These are phyloP conservation scores for Atkinsonella hypoxylon DNA, from an alignment of 2,329 filamentous ascomycete genomes.

Conservation along the genomic window DNA sequence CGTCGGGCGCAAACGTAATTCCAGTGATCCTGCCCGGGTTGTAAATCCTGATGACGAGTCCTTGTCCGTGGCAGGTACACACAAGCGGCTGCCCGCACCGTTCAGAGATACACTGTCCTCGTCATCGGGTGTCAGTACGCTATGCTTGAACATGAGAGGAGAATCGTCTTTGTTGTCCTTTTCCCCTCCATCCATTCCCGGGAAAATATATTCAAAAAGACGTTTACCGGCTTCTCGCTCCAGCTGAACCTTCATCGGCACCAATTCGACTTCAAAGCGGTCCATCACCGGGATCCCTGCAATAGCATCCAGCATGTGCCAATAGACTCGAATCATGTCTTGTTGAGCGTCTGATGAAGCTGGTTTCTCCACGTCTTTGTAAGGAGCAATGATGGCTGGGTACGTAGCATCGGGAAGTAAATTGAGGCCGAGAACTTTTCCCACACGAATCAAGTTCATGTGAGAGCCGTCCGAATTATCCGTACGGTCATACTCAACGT, in stretches of 20 bases:
- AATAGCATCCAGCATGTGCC: constrained; percentile 97
- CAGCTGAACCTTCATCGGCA: constrained; percentile 86
- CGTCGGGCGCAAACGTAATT: constrained; percentile 73
- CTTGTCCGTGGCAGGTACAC: constrained; percentile 28
- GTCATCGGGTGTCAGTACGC: constrained; percentile 9
- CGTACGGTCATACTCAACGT: constrained; percentile 86
- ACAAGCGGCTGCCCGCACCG: constrained; percentile 26
- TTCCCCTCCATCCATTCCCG: constrained; percentile 56
- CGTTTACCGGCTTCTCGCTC: constrained; percentile 87
- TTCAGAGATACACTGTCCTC: constrained; percentile 34
- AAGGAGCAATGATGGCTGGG: constrained; percentile 90
- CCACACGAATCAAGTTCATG: constrained; percentile 80
- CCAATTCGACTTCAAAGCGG: constrained; percentile 87
- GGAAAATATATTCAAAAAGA: constrained; percentile 96
- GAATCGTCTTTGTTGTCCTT: constrained; percentile 44
- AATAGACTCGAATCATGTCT: constrained; percentile 89
- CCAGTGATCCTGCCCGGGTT: constrained; percentile 61
- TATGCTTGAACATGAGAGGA: constrained; percentile 41
- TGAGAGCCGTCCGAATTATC: constrained; percentile 97
- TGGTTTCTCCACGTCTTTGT: constrained; percentile 54
- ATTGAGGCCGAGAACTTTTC: constrained; percentile 79
- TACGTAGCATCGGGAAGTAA: constrained; percentile 84
- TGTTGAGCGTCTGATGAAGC: constrained; percentile 31
- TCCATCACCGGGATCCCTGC: constrained; percentile 96
- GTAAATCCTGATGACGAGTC: constrained; percentile 35